Evolutionary conservation across 345 rosid genomes (phyloP).

Genomic region (Populus deltoides): DNA sequence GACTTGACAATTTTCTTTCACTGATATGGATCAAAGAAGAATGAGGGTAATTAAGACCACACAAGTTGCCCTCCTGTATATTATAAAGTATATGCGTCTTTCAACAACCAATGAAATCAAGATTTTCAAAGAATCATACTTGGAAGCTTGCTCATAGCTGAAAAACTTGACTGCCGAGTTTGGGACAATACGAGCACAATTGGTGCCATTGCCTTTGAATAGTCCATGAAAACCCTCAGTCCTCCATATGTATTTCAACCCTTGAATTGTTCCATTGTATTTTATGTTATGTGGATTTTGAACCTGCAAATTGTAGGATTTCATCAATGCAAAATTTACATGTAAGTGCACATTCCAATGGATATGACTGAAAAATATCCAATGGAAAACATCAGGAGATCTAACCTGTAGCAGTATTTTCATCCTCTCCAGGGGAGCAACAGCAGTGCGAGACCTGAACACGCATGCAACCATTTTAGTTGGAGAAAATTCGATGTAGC

Average conservation of each 20-base stretch:
- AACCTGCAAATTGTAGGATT: slow-evolving; percentile 44
- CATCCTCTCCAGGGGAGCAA: slow-evolving; percentile 91
- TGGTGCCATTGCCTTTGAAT: slow-evolving; percentile 91
- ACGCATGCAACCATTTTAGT: not conserved
- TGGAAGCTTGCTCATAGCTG: slow-evolving; percentile 91
- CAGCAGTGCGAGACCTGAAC: slow-evolving; percentile 88
- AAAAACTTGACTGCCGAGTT: slow-evolving; percentile 92
- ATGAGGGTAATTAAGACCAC: not conserved
- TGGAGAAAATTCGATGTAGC: not conserved
- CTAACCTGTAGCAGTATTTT: slow-evolving; percentile 81
- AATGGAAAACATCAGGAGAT: not conserved
- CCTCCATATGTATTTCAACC: slow-evolving; percentile 79
- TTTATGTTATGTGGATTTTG: slow-evolving; percentile 80
- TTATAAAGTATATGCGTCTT: not conserved
- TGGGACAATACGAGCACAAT: slow-evolving; percentile 92
- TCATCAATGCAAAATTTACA: slow-evolving; percentile 8
- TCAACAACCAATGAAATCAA: not conserved
- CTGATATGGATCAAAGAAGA: not conserved
- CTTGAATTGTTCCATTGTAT: slow-evolving; percentile 81
- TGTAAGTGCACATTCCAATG: not conserved
- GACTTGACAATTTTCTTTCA: not conserved
- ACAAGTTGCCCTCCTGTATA: not conserved
- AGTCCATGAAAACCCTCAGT: slow-evolving; percentile 83
- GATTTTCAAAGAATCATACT: slow-evolving; percentile 36
- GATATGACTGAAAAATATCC: not conserved